These are phyloP conservation scores for Cryphonectria radicalis DNA, from an alignment of 2,329 filamentous ascomycete genomes.

Conservation along the genomic window DNA sequence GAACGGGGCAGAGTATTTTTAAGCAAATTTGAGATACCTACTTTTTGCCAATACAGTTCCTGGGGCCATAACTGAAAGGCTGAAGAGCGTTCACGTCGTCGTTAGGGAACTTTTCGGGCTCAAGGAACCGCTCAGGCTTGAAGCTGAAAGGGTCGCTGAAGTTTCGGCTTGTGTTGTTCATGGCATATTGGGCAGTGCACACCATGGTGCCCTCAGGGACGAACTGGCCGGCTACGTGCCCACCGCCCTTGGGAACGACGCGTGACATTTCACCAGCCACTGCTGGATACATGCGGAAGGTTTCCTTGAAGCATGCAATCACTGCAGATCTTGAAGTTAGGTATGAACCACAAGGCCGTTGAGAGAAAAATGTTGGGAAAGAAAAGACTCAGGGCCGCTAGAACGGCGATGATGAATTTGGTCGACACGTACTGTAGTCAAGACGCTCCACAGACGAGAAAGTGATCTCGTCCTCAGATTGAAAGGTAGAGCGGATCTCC, in stretches of 20 bases:
- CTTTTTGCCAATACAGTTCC: conserved; percentile 57
- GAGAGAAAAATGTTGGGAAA: no score
- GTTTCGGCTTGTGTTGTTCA: conserved; percentile 48
- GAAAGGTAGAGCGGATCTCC: conserved; percentile 45
- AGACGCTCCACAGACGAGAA: conserved; percentile 38
- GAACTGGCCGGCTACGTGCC: conserved; percentile 37
- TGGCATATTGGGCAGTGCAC: conserved; percentile 48
- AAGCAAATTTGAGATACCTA: conserved; percentile 35
- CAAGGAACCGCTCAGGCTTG: conserved; percentile 53
- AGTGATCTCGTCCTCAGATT: conserved; percentile 42
- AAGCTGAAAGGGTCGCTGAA: conserved; percentile 51
- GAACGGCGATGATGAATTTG: conserved; percentile 34
- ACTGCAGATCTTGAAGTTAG: conserved; percentile 29
- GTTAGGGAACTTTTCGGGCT: conserved; percentile 42
- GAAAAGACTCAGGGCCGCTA: background rate
- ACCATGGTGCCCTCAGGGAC: conserved; percentile 45
- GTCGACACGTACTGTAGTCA: conserved; percentile 46
- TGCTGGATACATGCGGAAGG: conserved; percentile 42
- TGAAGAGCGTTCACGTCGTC: conserved; percentile 51
- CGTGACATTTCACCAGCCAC: conserved; percentile 37
- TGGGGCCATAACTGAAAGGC: conserved; percentile 52
- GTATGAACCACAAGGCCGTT: background rate
- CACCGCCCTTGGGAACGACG: conserved; percentile 39
- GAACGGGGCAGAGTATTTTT: no score
- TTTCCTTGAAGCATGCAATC: conserved; percentile 42